Evolutionary conservation across 768 basidiomycete species (phyloP).

Genomic region (Kockovaella imperatae): DNA sequence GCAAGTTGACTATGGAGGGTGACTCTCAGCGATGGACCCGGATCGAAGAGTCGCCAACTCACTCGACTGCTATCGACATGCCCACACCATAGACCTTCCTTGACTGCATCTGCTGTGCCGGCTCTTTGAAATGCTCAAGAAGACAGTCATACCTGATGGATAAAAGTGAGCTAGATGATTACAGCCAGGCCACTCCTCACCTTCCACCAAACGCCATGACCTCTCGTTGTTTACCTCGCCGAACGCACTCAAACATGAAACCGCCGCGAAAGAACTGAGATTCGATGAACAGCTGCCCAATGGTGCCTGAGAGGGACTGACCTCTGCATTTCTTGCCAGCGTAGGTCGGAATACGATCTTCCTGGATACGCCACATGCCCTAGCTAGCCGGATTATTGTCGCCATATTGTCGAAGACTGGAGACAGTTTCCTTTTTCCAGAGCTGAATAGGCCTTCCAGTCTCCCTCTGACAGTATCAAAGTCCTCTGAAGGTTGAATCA

Average conservation of each 20-base stretch:
- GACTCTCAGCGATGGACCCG: neutral
- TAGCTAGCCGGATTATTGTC: conserved; percentile 22
- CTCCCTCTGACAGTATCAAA: conserved; percentile 16
- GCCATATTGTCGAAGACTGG: conserved; percentile 30
- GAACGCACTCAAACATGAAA: conserved; percentile 43
- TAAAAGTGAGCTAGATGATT: neutral
- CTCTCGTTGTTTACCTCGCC: conserved; percentile 31
- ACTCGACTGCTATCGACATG: conserved; percentile 42
- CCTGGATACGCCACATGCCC: conserved; percentile 23
- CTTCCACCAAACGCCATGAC: conserved; percentile 39
- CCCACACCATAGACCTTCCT: conserved; percentile 35
- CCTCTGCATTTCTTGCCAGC: conserved; percentile 31
- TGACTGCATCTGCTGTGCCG: conserved; percentile 24
- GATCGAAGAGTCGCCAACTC: conserved; percentile 1
- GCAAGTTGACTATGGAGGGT: conserved; percentile 27
- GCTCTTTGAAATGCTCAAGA: conserved; percentile 38
- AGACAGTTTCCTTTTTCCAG: conserved; percentile 9
- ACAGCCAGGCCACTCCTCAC: conserved; percentile 10
- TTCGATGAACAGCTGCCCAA: neutral
- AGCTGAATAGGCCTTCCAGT: conserved; percentile 23
- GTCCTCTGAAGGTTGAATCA: conserved; percentile 14
- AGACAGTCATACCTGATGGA: conserved; percentile 34
- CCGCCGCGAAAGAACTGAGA: conserved; percentile 37
- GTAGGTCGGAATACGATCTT: conserved; percentile 36
- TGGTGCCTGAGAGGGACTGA: conserved; percentile 7